A percentile compares a stretch with the other conserved stretches of the same genome.
Conservation (phyloP, 2,329 filamentous ascomycete species). For the Bipolaris gigantea region DNA sequence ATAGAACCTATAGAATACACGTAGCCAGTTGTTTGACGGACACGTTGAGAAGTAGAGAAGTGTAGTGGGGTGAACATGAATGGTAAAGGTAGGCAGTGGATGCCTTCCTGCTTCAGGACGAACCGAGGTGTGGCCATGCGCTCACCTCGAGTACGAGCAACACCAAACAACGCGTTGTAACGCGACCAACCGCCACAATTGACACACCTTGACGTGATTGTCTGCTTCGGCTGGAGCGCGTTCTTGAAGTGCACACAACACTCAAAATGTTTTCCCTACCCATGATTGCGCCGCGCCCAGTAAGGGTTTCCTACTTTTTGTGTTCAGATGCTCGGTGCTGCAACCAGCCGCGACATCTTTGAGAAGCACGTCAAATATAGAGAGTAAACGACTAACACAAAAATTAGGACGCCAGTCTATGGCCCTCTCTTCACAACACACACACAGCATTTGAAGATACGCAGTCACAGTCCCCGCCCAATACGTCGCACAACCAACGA, state of each 20-base stretch:
- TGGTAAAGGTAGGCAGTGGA: neutral
- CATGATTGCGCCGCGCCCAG: conserved; percentile 23
- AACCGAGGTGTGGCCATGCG: conserved; percentile 15
- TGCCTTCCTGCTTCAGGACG: neutral
- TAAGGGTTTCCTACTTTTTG: conserved; percentile 6
- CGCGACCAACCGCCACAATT: neutral
- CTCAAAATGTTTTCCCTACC: conserved; percentile 22
- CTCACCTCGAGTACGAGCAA: conserved; percentile 8
- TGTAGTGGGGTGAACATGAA: neutral
- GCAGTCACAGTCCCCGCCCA: conserved; percentile 23
- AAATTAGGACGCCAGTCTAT: conserved; percentile 35
- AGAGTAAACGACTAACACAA: conserved; percentile 6
- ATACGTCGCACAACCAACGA: conserved; percentile 19
- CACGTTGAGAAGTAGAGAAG: neutral
- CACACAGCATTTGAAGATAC: conserved; percentile 24
- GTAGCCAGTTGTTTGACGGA: neutral
- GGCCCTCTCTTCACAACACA: conserved; percentile 31
- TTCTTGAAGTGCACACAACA: neutral
- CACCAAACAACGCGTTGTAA: conserved; percentile 15
- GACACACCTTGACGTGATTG: neutral
- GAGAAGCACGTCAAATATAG: neutral
- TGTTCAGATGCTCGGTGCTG: neutral
- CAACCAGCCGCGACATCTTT: neutral
- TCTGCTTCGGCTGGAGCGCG: neutral
- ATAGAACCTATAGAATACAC: neutral